Base-by-base conservation (phyloP, 495 filamentous ascomycete species). In the Penicillium goetzii region DNA sequence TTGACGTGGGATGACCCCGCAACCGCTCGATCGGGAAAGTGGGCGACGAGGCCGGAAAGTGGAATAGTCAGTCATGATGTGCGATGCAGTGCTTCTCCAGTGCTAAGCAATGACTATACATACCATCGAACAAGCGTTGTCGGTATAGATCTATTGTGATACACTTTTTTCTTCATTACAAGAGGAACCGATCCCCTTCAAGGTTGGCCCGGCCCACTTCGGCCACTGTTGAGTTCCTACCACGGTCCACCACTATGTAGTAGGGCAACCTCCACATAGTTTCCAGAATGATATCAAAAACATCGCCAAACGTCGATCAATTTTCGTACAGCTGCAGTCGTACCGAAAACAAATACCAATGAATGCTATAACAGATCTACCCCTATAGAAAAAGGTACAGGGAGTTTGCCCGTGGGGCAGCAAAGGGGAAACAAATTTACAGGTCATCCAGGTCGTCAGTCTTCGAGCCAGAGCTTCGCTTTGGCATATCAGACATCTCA, bases 321-420 rank as follows among this genome's bases (percentile, higher is more conserved):
- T 51, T 55, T 55, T 55, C 52, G 19, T 55, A 36, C 32, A 30
- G 14, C 52, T 19, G 15, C 28, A 25, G 28, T 36, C 32, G 52
- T 55, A 30, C 30, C n/a, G 30, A 55, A 40, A 30, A 54, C 49
- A 25, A 56, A 60, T 64, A 51, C 52, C 43, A 47, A 65, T 49
- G 51, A 47, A 65, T 38, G 57, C 58, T 62, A 62, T 65, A 58
- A 60, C 36, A 63, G 60, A 58, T 68, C 59, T 68, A 65, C 43
- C 45, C 30, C 52, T 21, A 58, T 19, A 51, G 53, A 53, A 30
- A 59, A 59, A 28, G 23, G 54, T 65, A 68, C 65, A 68, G 57
- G 38, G 56, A 54, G 56, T 36, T 57, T 53, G 84, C 68, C 90
- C 88, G 38, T 86, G 82, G 86, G 89, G 68, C 55, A 65, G 70